Conservation (phyloP, 2,329 filamentous ascomycete species). For the Colletotrichum phormii region DNA sequence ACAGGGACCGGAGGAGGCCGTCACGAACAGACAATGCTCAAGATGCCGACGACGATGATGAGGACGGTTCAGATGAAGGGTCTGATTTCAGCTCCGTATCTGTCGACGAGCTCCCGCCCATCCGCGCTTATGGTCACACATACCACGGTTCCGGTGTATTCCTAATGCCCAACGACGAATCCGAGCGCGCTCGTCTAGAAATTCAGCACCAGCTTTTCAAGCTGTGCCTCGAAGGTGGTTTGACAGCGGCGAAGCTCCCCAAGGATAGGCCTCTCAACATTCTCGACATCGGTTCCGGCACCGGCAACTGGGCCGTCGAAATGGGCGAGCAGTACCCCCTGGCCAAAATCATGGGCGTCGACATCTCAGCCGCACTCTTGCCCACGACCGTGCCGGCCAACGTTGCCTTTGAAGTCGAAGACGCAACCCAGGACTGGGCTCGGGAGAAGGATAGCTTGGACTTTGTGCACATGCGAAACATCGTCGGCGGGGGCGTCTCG, state of each 20-base stretch:
- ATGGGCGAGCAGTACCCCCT: constrained; percentile 54
- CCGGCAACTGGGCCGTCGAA: constrained; percentile 56
- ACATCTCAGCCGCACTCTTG: constrained; percentile 54
- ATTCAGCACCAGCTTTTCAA: constrained; percentile 50
- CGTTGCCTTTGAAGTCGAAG: constrained; percentile 68
- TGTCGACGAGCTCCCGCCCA: constrained; percentile 44
- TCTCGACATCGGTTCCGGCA: constrained; percentile 56
- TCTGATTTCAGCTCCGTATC: constrained; percentile 50
- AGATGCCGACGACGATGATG: constrained; percentile 29
- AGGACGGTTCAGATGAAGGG: constrained; percentile 41
- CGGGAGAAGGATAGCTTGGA: constrained; percentile 46
- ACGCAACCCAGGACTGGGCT: constrained; percentile 62
- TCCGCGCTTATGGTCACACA: constrained; percentile 49
- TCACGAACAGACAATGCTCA: constrained; percentile 9
- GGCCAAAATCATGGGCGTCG: constrained; percentile 53
- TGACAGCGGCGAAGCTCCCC: constrained; percentile 47
- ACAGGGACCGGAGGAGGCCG: constrained; percentile 18
- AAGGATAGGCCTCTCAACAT: constrained; percentile 42
- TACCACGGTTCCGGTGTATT: constrained; percentile 51
- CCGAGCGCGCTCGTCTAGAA: constrained; percentile 46
- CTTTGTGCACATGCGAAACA: constrained; percentile 56
- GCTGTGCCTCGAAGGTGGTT: constrained; percentile 47
- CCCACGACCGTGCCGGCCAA: constrained; percentile 65
- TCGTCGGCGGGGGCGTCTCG: constrained; percentile 57
- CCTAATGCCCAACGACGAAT: constrained; percentile 48